These are phyloP conservation scores for Mariannaea elegans DNA, from an alignment of 2,329 filamentous ascomycete genomes.

Conservation along the genomic window DNA sequence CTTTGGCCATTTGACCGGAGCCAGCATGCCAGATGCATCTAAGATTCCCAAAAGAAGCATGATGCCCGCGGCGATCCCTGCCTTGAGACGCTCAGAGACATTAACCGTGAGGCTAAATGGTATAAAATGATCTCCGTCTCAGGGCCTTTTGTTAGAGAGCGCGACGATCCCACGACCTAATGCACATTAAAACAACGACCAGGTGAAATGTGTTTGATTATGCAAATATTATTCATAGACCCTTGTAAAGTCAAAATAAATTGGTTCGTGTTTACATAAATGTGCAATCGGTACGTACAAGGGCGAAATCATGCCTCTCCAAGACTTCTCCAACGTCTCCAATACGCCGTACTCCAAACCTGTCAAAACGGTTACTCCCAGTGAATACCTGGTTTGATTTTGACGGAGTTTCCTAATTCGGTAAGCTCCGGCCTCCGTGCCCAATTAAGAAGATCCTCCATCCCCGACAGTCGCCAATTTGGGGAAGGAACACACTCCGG, in stretches of 20 bases:
- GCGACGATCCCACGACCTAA: no score
- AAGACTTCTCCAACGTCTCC: neutral
- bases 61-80: slow-evolving; percentile 5
- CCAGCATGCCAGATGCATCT: slow-evolving; percentile 12
- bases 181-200: no score
- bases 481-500: neutral
- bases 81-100: no score
- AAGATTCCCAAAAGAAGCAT: slow-evolving; percentile 6
- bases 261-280: no score
- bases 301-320: neutral
- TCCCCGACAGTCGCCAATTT: neutral
- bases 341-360: slow-evolving; percentile 8
- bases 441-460: neutral
- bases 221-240: neutral
- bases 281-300: no score
- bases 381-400: no score
- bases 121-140: no score
- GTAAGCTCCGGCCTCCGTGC: neutral
- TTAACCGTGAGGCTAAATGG: neutral
- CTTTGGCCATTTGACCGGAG: neutral
- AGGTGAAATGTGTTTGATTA: no score
- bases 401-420: slow-evolving; percentile 3
- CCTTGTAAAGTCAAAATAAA: neutral
- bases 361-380: no score
- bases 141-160: neutral